Base-by-base conservation (phyloP, 371 early-diverging fungal genomes). In the Mortierella sp. region DNA sequence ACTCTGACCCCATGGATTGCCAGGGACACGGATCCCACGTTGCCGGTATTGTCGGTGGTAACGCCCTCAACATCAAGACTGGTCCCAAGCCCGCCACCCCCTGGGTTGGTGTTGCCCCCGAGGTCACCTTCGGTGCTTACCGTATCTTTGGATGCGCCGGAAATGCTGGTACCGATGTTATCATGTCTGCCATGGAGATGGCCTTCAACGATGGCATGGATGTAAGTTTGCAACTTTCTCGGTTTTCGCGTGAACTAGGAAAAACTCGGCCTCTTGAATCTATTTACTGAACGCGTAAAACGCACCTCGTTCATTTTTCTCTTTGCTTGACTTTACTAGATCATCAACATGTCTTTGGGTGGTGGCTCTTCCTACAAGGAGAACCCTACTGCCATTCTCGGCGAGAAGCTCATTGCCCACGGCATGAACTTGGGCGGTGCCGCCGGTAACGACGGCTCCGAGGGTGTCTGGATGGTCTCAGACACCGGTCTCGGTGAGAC, bases 281-380 rank as follows among this genome's bases (percentile, higher is more conserved):
- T 70, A 3, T 14, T 70, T 35, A 3, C 55, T 60, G 10, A 35
- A n/a, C 56, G 1, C 54, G 18, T 21, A 54, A 16, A 65, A 29
- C 44, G 41, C 56, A 7, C 35, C 0, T 32, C 21, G 27, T 54
- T 16, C 49, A 24, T 12, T 21, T 11, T 32, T 54, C 2, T 32
- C 32, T 38, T 46, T 24, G 41, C 24, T 43, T 54, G 21, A 21
- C 71, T 70, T 27, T 24, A 41, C 18, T 84, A 84, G 84, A 81
- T 93, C 65, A 90, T 93, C 79, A 94, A 91, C 87, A 82, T 95
- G 88, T 93, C 93, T 63, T 76, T 95, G 65, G 96, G 96, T 35
- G 90, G 82, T 16, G 83, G 83, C 21, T 81, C 81, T 16, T 80
- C 91, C 54, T 88, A 87, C 68, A 93, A 89, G 88, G 65, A 74